phyloP scores from a whole-genome alignment of 495 filamentous ascomycete species.

The Lasiosphaeria hispida region DNA sequence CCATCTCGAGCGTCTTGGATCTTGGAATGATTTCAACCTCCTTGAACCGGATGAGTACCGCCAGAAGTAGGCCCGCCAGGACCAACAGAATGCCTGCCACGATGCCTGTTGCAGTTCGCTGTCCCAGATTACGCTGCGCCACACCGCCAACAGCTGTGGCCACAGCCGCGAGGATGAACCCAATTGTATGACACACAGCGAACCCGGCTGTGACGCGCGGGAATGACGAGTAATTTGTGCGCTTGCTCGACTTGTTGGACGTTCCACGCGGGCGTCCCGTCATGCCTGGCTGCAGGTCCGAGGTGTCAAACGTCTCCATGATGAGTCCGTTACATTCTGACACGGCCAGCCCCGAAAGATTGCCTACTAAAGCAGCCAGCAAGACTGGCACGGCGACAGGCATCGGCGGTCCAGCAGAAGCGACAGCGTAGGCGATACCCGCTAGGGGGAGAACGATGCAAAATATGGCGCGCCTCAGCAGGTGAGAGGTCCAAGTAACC shows the following conservation, averaged over 20 bases:
- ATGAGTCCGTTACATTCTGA: conserved; percentile 73
- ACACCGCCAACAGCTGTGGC: conserved; percentile 62
- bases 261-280: conserved; percentile 52
- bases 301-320: conserved; percentile 79
- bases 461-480: conserved; percentile 65
- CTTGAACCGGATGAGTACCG: conserved; percentile 59
- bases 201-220: conserved; percentile 70
- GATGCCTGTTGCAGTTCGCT: conserved; percentile 60
- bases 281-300: conserved; percentile 63
- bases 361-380: conserved; percentile 64
- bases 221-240: conserved; percentile 65
- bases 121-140: conserved; percentile 60
- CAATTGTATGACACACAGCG: conserved; percentile 63
- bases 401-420: conserved; percentile 55
- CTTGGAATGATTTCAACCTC: conserved; percentile 63
- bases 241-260: conserved; percentile 48
- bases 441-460: conserved; percentile 61
- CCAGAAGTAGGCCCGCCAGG: conserved; percentile 59
- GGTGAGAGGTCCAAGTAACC: conserved; percentile 63
- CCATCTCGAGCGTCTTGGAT: conserved; percentile 50
- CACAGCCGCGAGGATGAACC: conserved; percentile 62
- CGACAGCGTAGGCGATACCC: conserved; percentile 61
- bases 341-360: conserved; percentile 67
- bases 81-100: conserved; percentile 61
- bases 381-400: conserved; percentile 61